A percentile compares a stretch with the other conserved stretches of the same genome.
Evolutionary conservation across 805 yeast species (phyloP).

Genomic region (Saturnispora bothae): DNA sequence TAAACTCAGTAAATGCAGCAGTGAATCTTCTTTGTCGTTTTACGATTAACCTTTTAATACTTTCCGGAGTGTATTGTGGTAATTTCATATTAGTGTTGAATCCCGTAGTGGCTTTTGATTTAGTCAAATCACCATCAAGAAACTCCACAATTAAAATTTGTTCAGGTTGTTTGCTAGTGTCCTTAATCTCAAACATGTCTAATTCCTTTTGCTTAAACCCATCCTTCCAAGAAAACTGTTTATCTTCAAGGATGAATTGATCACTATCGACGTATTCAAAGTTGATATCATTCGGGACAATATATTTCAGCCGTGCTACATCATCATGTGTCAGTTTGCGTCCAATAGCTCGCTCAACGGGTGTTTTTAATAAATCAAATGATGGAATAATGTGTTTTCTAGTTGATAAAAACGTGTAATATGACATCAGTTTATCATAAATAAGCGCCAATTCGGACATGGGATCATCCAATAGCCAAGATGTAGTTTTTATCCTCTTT

Average conservation of each 20-base stretch:
- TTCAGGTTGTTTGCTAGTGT: slow-evolving; percentile 30
- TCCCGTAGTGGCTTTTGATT: slow-evolving; percentile 36
- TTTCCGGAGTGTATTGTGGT: slow-evolving; percentile 43
- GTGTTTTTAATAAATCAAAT: slow-evolving; percentile 39
- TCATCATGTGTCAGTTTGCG: slow-evolving; percentile 39
- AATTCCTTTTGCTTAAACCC: slow-evolving; percentile 49
- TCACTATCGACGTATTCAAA: slow-evolving; percentile 75
- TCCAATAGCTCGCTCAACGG: slow-evolving; percentile 41
- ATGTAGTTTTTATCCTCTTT: too few species aligned
- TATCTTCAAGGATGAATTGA: slow-evolving; percentile 38
- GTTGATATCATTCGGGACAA: slow-evolving; percentile 60
- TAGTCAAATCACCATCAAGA: slow-evolving; percentile 50
- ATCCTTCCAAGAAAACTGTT: slow-evolving; percentile 32
- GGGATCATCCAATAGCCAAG: too few species aligned
- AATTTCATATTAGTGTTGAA: slow-evolving; percentile 36
- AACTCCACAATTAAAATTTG: slow-evolving; percentile 64
- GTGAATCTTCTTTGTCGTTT: slow-evolving; percentile 47
- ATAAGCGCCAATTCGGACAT: slow-evolving; percentile 35
- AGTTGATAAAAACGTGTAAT: slow-evolving; percentile 51
- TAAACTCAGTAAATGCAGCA: slow-evolving; percentile 28
- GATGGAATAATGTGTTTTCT: slow-evolving; percentile 52
- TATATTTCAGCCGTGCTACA: slow-evolving; percentile 48
- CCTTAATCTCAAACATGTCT: slow-evolving; percentile 41
- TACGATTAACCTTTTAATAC: slow-evolving; percentile 49
- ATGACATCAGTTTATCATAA: slow-evolving; percentile 46